Evolutionary conservation across 805 yeast species (phyloP), one percentile per base, ranked within the genome.

Genomic region (Jamesozyma jinghongensis): DNA sequence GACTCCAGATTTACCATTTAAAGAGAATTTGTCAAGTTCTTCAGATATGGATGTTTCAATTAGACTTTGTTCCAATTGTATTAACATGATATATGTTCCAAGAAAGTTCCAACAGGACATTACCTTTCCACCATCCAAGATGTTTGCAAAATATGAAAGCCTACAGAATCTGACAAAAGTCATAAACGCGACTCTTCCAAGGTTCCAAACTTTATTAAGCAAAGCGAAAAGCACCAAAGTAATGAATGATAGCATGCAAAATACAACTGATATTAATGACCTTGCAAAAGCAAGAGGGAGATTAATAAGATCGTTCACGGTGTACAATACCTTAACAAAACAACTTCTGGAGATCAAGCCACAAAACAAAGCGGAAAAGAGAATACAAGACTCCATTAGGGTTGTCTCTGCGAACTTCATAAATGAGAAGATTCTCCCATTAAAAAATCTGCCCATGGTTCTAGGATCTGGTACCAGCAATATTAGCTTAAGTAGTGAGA

Each of bases 31-130:
- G 7, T 32, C 38, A 1, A 57, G 54, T n/a, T 32, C 53, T 4
- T 44, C 51, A 1, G 47, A 46, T 4, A 27, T 56, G 5, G 59
- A 61, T 4, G 50, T 63, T 3, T 46, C 61, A 3, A 55, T 84
- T 8, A 58, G 95, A 31, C 61, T 86, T 27, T 90, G 97, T 62
- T 62, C 70, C 3, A 63, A 68, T 25, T 90, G 98, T 63, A 79
- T 82, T 40, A 66, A 75, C 45, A 62, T 65, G 3, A 61, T 88
- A 20, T 77, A 84, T 43, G 67, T 71, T 30, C 76, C 72, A 36
- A 69, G 76, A 50, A 74, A 74, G 40, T 71, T 73, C 48, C 42
- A 52, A 6, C 55, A 55, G 25, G 84, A 77, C 38, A 20, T 59
- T 3, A 45, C 49, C 8, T 34, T 34, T 1, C 62, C 67, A 3